A percentile compares a stretch with the other conserved stretches of the same genome.
phyloP scores from a whole-genome alignment of 768 basidiomycete genomes.

The Galerina sulciceps region DNA sequence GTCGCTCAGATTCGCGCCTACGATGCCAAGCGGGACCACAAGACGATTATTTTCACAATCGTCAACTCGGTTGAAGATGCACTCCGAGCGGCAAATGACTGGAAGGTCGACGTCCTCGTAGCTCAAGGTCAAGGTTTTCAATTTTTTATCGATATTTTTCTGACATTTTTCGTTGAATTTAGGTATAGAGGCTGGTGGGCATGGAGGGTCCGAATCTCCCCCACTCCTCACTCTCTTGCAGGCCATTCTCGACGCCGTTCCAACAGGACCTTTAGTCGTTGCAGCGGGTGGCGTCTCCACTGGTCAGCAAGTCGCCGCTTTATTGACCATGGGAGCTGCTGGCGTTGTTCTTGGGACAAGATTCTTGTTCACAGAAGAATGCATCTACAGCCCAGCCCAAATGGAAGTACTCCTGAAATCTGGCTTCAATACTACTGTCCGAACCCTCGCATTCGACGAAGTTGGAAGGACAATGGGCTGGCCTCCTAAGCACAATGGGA shows the following conservation, averaged over 20 bases:
- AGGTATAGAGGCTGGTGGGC: constrained; percentile 36
- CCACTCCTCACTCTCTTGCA: constrained; percentile 54
- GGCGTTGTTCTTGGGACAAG: constrained; percentile 64
- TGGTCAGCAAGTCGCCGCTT: constrained; percentile 52
- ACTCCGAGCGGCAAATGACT: constrained; percentile 45
- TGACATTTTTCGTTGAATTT: neutral
- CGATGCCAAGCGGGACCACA: constrained; percentile 39
- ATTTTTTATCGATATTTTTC: too few species aligned
- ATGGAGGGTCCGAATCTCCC: constrained; percentile 45
- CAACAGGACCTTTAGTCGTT: constrained; percentile 45
- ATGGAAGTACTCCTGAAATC: constrained; percentile 29
- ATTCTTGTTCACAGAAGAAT: constrained; percentile 57
- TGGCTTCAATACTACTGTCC: constrained; percentile 34
- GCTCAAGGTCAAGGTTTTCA: constrained; percentile 50
- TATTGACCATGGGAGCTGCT: constrained; percentile 56
- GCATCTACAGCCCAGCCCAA: constrained; percentile 25
- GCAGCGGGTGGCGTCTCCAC: constrained; percentile 65
- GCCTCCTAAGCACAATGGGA: constrained; percentile 48
- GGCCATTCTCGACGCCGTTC: constrained; percentile 42
- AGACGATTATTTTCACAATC: constrained; percentile 56
- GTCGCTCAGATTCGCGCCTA: constrained; percentile 49
- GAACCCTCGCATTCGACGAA: constrained; percentile 48
- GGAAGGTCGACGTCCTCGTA: constrained; percentile 64
- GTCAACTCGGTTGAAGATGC: constrained; percentile 56
- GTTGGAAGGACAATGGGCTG: constrained; percentile 42